Evolutionary conservation across 352 stramenopile genomes (phyloP).

Genomic region (Phytophthora meadii): DNA sequence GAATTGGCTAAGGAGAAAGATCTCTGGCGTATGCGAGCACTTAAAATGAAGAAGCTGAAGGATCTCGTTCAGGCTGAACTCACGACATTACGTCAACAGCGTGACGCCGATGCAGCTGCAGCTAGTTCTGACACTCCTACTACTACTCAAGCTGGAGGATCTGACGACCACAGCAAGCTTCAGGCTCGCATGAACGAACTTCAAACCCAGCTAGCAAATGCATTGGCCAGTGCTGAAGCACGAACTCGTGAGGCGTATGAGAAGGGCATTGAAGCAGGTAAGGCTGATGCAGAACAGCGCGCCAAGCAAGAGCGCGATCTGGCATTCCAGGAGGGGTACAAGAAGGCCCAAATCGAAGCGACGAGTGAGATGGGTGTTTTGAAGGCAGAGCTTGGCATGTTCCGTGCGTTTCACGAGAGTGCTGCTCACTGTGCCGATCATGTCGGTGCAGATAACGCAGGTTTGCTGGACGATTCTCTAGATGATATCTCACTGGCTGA

Average conservation of each 20-base stretch:
- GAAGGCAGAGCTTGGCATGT: constrained; percentile 53
- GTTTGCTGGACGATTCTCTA: constrained; percentile 38
- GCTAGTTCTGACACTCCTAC: constrained; percentile 1
- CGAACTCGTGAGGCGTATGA: constrained; percentile 51
- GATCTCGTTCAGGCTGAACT: constrained; percentile 70
- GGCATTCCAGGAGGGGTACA: constrained; percentile 47
- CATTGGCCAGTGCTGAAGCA: constrained; percentile 38
- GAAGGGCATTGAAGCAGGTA: constrained; percentile 43
- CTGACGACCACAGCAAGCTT: constrained; percentile 37
- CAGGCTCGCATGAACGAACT: constrained; percentile 42
- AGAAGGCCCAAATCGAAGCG: constrained; percentile 40
- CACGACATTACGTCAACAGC: constrained; percentile 45
- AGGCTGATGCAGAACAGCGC: constrained; percentile 45
- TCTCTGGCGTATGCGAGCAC: constrained; percentile 75
- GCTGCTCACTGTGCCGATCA: constrained; percentile 41
- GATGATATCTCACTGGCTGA: constrained; percentile 51
- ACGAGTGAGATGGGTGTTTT: constrained; percentile 53
- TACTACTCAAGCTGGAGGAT: constrained; percentile 3
- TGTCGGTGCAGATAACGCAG: constrained; percentile 19
- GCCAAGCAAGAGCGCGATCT: constrained; percentile 40
- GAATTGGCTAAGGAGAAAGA: constrained; percentile 67
- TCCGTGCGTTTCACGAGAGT: constrained; percentile 57
- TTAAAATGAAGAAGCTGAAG: constrained; percentile 90
- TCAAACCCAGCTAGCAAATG: constrained; percentile 47
- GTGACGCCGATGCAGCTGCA: constrained; percentile 22